Percentiles rank a stretch among this genome's conserved stretches.
These are phyloP conservation scores for Adansonia rubrostipa DNA, from an alignment of 441 rosid genomes.

Conservation along the genomic window DNA sequence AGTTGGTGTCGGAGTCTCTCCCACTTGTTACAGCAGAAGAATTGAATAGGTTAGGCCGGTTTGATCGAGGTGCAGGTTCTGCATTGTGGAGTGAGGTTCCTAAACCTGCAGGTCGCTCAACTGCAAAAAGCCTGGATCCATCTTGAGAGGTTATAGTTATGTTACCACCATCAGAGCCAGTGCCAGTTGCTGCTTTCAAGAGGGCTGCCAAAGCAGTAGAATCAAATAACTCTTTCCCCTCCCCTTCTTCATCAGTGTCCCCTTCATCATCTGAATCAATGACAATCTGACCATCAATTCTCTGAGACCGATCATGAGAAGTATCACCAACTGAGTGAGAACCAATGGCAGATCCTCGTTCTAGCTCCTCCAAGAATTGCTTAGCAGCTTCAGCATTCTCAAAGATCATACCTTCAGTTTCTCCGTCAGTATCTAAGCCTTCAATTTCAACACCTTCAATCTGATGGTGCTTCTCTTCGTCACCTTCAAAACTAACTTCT, in stretches of 20 bases:
- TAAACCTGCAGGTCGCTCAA: slow-evolving; percentile 93
- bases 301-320: slow-evolving; percentile 55
- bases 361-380: slow-evolving; percentile 79
- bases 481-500: slow-evolving; percentile 41
- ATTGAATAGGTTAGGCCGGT: slow-evolving; percentile 56
- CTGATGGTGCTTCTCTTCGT: slow-evolving; percentile 35
- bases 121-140: slow-evolving; percentile 87
- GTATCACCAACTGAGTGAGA: slow-evolving; percentile 58
- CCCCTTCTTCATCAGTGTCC: slow-evolving; percentile 68
- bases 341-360: slow-evolving; percentile 55
- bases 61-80: slow-evolving; percentile 65
- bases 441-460: slow-evolving; percentile 46
- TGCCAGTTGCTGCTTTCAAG: slow-evolving; percentile 81
- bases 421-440: slow-evolving; percentile 61
- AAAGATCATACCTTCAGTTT: slow-evolving; percentile 61
- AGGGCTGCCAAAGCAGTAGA: slow-evolving; percentile 91
- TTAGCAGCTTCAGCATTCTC: slow-evolving; percentile 80
- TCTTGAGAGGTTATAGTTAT: slow-evolving; percentile 75
- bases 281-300: slow-evolving; percentile 74
- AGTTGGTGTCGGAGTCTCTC: slow-evolving; percentile 55
- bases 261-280: slow-evolving; percentile 83
- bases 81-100: slow-evolving; percentile 70
- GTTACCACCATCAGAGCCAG: slow-evolving; percentile 60
- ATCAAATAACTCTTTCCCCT: slow-evolving; percentile 82
- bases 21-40: slow-evolving; percentile 43